Evolutionary conservation across 257 asterid species (phyloP).

Genomic region (Solanum tacnaense): DNA sequence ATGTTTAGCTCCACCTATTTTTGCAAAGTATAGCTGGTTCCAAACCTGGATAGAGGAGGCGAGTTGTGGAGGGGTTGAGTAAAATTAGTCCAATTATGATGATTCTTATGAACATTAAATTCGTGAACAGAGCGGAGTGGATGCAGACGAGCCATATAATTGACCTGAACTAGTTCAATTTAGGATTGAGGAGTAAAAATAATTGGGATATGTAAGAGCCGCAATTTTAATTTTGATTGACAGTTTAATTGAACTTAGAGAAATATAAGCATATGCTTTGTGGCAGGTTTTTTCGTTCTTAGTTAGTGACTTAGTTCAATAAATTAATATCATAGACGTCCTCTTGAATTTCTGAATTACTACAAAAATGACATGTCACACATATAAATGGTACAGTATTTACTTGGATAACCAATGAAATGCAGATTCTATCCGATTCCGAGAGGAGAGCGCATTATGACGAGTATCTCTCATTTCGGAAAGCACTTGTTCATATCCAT

Average conservation of each 20-base stretch:
- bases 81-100: neutral
- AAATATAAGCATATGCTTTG: neutral
- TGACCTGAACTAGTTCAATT: neutral
- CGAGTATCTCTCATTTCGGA: conserved; percentile 43
- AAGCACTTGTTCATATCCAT: conserved; percentile 21
- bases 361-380: neutral
- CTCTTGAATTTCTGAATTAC: neutral
- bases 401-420: conserved; percentile 9
- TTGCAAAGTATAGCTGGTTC: neutral
- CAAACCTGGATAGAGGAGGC: neutral
- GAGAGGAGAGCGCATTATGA: conserved; percentile 81
- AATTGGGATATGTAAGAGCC: neutral
- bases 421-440: conserved; percentile 82
- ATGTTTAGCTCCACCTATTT: neutral
- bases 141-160: neutral
- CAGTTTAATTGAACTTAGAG: neutral
- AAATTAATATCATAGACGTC: neutral
- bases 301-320: neutral
- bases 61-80: neutral
- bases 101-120: neutral
- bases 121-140: neutral
- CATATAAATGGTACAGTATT: neutral
- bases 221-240: neutral
- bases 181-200: neutral
- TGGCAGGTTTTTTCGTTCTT: neutral